Conservation (phyloP, 257 asterid species). For the Petunia axillaris region DNA sequence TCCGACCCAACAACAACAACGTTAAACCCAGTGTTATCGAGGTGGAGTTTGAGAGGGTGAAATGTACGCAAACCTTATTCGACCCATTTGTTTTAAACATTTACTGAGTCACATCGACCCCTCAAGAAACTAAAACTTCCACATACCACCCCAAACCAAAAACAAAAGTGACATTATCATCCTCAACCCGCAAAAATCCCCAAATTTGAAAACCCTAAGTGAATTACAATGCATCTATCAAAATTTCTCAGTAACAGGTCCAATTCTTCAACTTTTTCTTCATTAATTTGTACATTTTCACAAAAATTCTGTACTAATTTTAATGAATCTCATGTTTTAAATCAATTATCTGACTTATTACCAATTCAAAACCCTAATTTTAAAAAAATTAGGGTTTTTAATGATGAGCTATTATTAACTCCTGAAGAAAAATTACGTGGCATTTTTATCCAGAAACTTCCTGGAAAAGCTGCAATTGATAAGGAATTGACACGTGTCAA, state of each 20-base stretch:
- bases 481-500: conserved; percentile 51
- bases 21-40: too few species aligned
- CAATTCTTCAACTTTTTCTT: neutral
- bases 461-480: conserved; percentile 47
- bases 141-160: too few species aligned
- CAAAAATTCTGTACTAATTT: neutral
- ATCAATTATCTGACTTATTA: conserved; percentile 64
- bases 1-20: too few species aligned
- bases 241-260: neutral
- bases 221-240: neutral
- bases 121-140: too few species aligned
- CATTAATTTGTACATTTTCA: neutral
- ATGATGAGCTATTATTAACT: conserved; percentile 47
- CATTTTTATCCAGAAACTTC: conserved; percentile 68
- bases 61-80: too few species aligned
- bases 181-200: neutral
- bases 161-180: neutral
- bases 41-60: too few species aligned
- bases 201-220: neutral
- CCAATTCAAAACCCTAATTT: conserved; percentile 39
- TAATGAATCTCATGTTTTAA: conserved; percentile 59
- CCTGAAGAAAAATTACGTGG: conserved; percentile 88
- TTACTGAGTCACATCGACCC: too few species aligned
- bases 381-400: conserved; percentile 34
- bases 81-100: too few species aligned